Percentiles rank a stretch among this genome's conserved stretches.
phyloP scores from a whole-genome alignment of 352 stramenopile species.

The Globisporangium mamillatum region DNA sequence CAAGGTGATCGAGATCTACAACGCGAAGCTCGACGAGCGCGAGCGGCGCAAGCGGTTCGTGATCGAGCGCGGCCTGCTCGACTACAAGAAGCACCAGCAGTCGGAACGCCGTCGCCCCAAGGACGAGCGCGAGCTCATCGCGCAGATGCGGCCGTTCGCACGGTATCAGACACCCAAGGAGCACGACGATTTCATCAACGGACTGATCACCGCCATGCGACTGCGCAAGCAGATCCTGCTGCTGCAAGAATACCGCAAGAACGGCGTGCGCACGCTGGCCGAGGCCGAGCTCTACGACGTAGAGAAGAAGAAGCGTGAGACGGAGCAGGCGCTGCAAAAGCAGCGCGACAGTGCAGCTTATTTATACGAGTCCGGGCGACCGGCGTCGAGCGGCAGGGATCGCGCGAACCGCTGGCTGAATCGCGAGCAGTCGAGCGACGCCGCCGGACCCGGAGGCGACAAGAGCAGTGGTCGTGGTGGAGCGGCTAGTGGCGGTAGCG shows the following conservation, averaged over 20 bases:
- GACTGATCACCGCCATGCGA: constrained; percentile 88
- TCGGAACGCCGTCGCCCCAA: constrained; percentile 88
- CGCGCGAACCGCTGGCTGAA: constrained; percentile 70
- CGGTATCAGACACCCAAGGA: constrained; percentile 93
- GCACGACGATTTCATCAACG: constrained; percentile 91
- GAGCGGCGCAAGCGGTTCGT: constrained; percentile 92
- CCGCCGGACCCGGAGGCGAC: constrained; percentile 6
- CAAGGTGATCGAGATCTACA: constrained; percentile 96
- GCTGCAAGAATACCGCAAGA: constrained; percentile 95
- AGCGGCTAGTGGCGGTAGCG: neutral
- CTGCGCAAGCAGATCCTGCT: constrained; percentile 95
- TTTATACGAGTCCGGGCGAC: constrained; percentile 76
- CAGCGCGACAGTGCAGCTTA: constrained; percentile 85
- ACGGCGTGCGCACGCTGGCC: constrained; percentile 91
- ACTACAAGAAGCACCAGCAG: constrained; percentile 94
- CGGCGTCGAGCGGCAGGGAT: constrained; percentile 50
- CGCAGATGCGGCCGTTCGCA: constrained; percentile 93
- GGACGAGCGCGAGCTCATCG: constrained; percentile 94
- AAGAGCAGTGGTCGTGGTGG: neutral
- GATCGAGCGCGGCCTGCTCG: constrained; percentile 85
- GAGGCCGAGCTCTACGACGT: constrained; percentile 95
- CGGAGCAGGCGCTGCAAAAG: constrained; percentile 87
- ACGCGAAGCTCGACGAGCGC: constrained; percentile 93
- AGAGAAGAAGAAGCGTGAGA: constrained; percentile 92
- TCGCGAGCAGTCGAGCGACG: constrained; percentile 41